Percentiles rank a stretch among this genome's conserved stretches.
Evolutionary conservation across 768 basidiomycete genomes (phyloP).

Genomic region (Steccherinum ochraceum): DNA sequence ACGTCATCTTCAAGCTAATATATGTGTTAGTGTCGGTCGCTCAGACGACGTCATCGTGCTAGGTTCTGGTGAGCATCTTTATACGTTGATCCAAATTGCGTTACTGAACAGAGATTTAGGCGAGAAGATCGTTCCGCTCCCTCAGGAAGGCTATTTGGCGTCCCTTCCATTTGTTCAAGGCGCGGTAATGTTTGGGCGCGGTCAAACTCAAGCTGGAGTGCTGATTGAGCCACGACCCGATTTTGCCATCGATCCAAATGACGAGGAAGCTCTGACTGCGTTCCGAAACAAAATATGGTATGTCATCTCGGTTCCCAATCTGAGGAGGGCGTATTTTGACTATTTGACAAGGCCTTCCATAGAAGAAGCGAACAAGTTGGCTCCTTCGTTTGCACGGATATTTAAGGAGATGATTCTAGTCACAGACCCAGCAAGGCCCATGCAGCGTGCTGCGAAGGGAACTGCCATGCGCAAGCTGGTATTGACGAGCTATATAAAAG

Average conservation of each 20-base stretch:
- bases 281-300: constrained; percentile 14
- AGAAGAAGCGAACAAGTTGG: constrained; percentile 14
- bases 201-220: constrained; percentile 10
- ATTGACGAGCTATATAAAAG: constrained; percentile 5
- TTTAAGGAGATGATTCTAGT: constrained; percentile 23
- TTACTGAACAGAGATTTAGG: no score
- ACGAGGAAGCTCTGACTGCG: constrained; percentile 3
- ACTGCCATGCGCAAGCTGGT: constrained; percentile 12
- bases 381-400: constrained; percentile 16
- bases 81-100: no score
- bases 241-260: constrained; percentile 4
- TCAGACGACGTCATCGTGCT: constrained; percentile 38
- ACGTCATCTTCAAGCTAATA: no score
- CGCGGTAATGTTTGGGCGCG: constrained; percentile 17
- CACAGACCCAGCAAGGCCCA: constrained; percentile 12
- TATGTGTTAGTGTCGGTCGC: constrained; percentile 26
- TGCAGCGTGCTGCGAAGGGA: constrained; percentile 15
- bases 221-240: constrained; percentile 10
- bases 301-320: no score
- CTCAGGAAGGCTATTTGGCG: constrained; percentile 7
- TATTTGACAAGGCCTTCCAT: constrained; percentile 15
- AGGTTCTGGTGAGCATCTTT: no score
- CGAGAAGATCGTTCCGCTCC: constrained; percentile 13
- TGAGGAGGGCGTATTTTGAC: no score
- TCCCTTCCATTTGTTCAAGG: constrained; percentile 4